These are phyloP conservation scores for Lindgomyces ingoldianus DNA, from an alignment of 495 filamentous ascomycete species.

Conservation along the genomic window DNA sequence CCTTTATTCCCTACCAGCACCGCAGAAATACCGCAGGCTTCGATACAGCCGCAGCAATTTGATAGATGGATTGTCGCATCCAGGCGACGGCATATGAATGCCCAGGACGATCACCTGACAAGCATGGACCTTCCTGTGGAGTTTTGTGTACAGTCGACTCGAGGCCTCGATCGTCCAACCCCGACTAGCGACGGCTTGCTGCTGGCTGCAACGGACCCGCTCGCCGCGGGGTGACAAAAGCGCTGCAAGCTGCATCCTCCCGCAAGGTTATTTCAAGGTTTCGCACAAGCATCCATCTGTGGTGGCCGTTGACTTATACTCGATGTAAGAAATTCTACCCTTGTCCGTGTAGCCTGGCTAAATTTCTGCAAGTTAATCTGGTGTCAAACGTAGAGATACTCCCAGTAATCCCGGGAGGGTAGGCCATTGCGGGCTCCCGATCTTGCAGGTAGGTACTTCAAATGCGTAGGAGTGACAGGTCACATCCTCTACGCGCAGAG, in stretches of 20 bases:
- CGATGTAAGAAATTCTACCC: slow-evolving; percentile 16
- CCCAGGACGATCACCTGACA: slow-evolving; percentile 1
- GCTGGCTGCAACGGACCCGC: slow-evolving; percentile 14
- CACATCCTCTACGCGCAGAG: slow-evolving; percentile 8
- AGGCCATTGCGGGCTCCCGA: not conserved
- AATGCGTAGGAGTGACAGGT: slow-evolving; percentile 16
- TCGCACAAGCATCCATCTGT: slow-evolving; percentile 5
- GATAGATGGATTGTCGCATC: slow-evolving; percentile 7
- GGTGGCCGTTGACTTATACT: slow-evolving; percentile 12
- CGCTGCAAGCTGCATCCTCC: slow-evolving; percentile 7
- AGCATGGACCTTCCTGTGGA: not conserved
- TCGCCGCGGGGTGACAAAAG: slow-evolving; percentile 14
- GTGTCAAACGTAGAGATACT: slow-evolving; percentile 22
- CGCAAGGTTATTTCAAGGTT: slow-evolving; percentile 24
- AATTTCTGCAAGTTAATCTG: slow-evolving; percentile 28
- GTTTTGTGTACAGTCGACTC: slow-evolving; percentile 6
- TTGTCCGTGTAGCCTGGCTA: slow-evolving; percentile 29
- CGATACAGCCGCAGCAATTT: not conserved
- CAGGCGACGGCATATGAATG: slow-evolving; percentile 14
- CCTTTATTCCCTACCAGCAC: slow-evolving; percentile 31
- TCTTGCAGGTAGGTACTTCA: too few species aligned
- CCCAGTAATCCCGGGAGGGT: not conserved
- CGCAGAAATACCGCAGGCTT: not conserved
- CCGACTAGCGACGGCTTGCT: slow-evolving; percentile 14
- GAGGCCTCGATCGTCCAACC: slow-evolving; percentile 18